These are phyloP conservation scores for Rhizopogon rudus DNA, from an alignment of 768 basidiomycete genomes.

Conservation along the genomic window DNA sequence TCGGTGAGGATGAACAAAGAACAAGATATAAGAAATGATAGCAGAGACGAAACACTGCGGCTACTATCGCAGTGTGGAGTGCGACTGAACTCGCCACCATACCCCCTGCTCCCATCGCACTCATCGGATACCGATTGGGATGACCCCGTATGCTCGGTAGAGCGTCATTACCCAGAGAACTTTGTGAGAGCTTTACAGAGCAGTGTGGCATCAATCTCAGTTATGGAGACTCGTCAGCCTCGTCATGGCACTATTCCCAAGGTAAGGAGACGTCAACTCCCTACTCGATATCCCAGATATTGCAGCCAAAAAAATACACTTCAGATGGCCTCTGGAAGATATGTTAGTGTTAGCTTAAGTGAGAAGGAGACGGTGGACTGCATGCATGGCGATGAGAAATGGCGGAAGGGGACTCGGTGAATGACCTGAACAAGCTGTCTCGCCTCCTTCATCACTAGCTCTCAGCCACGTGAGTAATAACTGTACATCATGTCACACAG, in stretches of 20 bases:
- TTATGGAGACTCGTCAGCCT: slow-evolving; percentile 7
- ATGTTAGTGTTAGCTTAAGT: neutral
- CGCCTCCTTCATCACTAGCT: slow-evolving; percentile 21
- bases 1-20: neutral
- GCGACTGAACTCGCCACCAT: neutral
- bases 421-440: slow-evolving; percentile 29
- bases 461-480: slow-evolving; percentile 24
- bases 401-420: slow-evolving; percentile 21
- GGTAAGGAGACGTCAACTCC: slow-evolving; percentile 21
- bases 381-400: slow-evolving; percentile 23
- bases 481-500: slow-evolving; percentile 15
- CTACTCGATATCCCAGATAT: slow-evolving; percentile 1
- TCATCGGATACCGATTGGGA: slow-evolving; percentile 14
- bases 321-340: neutral
- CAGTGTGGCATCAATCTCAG: neutral
- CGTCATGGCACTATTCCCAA: slow-evolving; percentile 3
- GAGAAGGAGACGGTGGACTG: slow-evolving; percentile 6
- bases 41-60: neutral
- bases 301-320: neutral
- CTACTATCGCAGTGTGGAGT: neutral
- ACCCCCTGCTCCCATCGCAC: slow-evolving; percentile 10
- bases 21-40: neutral
- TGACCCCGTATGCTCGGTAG: slow-evolving; percentile 5
- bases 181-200: neutral
- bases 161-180: neutral